Conservation (phyloP, 192 early-diverging fungal genomes). For the Linnemannia schmuckeri region DNA sequence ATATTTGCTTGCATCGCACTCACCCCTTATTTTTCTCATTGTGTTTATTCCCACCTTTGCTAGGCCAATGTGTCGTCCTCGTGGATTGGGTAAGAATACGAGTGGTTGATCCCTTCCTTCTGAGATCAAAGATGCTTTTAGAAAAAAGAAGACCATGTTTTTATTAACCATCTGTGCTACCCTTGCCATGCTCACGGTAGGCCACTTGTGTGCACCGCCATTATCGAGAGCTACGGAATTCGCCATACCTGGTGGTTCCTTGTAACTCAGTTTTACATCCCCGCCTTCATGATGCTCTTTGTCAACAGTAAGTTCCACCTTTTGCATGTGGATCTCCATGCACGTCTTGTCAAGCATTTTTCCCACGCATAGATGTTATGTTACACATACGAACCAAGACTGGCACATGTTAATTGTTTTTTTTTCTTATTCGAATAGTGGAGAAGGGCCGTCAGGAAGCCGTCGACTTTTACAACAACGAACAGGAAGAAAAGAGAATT, state of each 20-base stretch:
- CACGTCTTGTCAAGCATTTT: not conserved
- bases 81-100: conserved; percentile 38
- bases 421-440: conserved; percentile 3
- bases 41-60: not conserved
- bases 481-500: conserved; percentile 24
- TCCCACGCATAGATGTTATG: not conserved
- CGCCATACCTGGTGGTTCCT: conserved; percentile 45
- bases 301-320: conserved; percentile 23
- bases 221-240: conserved; percentile 34
- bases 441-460: conserved; percentile 37
- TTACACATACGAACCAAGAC: not conserved
- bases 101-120: not conserved
- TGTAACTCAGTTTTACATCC: conserved; percentile 29
- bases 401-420: not conserved
- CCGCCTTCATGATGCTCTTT: conserved; percentile 31
- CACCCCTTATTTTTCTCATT: not conserved
- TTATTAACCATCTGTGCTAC: not conserved
- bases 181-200: not conserved
- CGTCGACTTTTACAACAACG: conserved; percentile 30
- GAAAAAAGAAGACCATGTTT: not conserved
- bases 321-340: not conserved
- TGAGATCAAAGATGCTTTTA: not conserved
- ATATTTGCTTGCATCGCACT: not conserved
- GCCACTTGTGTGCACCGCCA: conserved; percentile 37
- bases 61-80: conserved; percentile 35